Evolutionary conservation across 176 grass and related monocot species (phyloP), one percentile per base, ranked within the genome.

Genomic region (Oryza meyeriana): DNA sequence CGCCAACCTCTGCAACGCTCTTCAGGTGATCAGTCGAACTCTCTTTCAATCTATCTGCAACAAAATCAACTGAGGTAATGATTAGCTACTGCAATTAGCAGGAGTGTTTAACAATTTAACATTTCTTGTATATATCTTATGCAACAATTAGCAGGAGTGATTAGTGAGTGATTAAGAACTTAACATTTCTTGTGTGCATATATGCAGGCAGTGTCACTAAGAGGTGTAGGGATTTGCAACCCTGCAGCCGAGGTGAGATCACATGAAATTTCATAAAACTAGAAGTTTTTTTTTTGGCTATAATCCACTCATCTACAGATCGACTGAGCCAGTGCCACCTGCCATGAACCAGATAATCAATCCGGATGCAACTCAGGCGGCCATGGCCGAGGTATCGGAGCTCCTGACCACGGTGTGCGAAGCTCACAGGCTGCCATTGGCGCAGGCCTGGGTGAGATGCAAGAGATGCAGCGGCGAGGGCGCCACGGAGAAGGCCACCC

Each of bases 361-460:
- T 81, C 67, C 81, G 38, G 65, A 86, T 80, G 85, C 48, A 8
- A 35, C n/a, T 11, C 75, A 79, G 73, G 29, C 48, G 58, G 92
- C 92, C 75, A 74, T 98, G 65, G 85, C 83, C 0, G 95, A 93
- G 77, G 88, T 94, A 1, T 84, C 89, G 8, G 79, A 76, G 76
- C 71, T 81, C 40, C 75, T 98, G 69, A 67, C 42, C n/a, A 33
- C 77, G 4, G 90, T 98, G 13, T 87, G 84, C 10, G 81, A 91
- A 74, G 86, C 61, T 28, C 90, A 89, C 75, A 64, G 76, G 47
- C 77, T 98, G 75, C 92, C 95, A 44, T 16, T 98, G 12, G 92
- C 95, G 32, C 95, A 98, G 74, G 84, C 92, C 6, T 98, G 95
- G 95, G 79, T 86, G 1, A 87, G 83, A 12, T 98, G 95, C 81